Evolutionary conservation across 2,329 filamentous ascomycete species (phyloP), one percentile per base, ranked within the genome.

Genomic region (Penicillium palitans): DNA sequence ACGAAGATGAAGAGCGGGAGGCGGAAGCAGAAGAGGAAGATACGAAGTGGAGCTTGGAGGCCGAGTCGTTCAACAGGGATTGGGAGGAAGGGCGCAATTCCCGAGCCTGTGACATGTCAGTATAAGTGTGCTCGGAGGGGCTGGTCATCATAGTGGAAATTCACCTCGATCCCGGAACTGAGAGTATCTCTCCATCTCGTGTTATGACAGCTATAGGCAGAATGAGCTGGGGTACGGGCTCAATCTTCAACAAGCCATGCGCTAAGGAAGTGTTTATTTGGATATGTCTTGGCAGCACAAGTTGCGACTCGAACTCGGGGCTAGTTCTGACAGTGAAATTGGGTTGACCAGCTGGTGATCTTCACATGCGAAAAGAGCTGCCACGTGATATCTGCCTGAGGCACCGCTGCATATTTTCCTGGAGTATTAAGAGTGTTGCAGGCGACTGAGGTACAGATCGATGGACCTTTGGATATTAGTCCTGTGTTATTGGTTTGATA

Each of bases 41-140:
- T 69, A 68, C 90, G 86, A 55, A 90, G 72, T 19, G 90, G 80
- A 17, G 86, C 81, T 64, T 86, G 85, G 60, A 90, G 73, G 58
- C 84, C 77, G 12, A 87, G 83, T 25, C 86, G 79, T 48, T 87
- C 84, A 7, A 88, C 84, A 19, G 87, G 83, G 55, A 93, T 84
- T 17, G 95, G 93, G 61, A 98, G 88, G 80, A 99, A 99, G 58
- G 95, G 95, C 64, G 95, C 91, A 74, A 99, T 96, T 69, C 95
- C 93, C 66, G 95, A 96, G 65, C 93, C 93, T 98, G 48, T 5
- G 19, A 24, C 5, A 40, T 48, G 44, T 57, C 27, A 51, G 47
- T 61, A 37, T 31, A 35, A 33, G 13, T 37, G 12, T 15, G 6
- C 3, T 31, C 24, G 6, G 35, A 51, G 37, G 53, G 42, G 52